Evolutionary conservation across 2,329 filamentous ascomycete genomes (phyloP).

Genomic region (Fusarium domesticum): DNA sequence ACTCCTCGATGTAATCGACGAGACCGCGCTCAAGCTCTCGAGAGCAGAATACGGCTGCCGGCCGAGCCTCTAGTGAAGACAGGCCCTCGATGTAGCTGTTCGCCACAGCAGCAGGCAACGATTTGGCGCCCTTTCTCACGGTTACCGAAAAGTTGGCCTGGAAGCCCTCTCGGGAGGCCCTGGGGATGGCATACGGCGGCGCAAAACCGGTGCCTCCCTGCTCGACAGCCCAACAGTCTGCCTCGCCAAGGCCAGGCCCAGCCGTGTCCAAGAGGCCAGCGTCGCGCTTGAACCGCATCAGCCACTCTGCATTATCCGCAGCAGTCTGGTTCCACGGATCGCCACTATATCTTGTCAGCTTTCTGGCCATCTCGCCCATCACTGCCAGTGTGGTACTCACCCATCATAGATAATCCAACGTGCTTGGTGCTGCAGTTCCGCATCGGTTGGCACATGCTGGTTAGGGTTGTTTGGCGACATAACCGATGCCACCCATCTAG

Average conservation of each 20-base stretch:
- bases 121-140: conserved; percentile 38
- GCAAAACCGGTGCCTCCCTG: conserved; percentile 54
- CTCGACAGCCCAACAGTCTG: conserved; percentile 44
- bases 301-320: conserved; percentile 62
- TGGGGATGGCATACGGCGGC: conserved; percentile 52
- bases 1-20: conserved; percentile 44
- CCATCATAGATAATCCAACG: conserved; percentile 62
- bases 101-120: conserved; percentile 44
- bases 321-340: conserved; percentile 64
- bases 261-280: conserved; percentile 49
- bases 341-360: conserved; percentile 42
- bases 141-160: conserved; percentile 33
- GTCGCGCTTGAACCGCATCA: conserved; percentile 60
- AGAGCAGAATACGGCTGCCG: conserved; percentile 55
- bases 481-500: conserved; percentile 49
- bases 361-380: not conserved
- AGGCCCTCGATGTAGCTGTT: conserved; percentile 49
- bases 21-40: conserved; percentile 57
- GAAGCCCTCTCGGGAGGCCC: conserved; percentile 37
- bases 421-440: conserved; percentile 63
- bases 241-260: conserved; percentile 49
- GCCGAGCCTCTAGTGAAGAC: conserved; percentile 42
- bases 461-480: conserved; percentile 61
- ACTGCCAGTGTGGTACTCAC: conserved; percentile 37
- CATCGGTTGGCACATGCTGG: conserved; percentile 55